A percentile compares a stretch with the other conserved stretches of the same genome.
phyloP scores from a whole-genome alignment of 805 yeast genomes.

The Monosporozyma yasuniensis region DNA sequence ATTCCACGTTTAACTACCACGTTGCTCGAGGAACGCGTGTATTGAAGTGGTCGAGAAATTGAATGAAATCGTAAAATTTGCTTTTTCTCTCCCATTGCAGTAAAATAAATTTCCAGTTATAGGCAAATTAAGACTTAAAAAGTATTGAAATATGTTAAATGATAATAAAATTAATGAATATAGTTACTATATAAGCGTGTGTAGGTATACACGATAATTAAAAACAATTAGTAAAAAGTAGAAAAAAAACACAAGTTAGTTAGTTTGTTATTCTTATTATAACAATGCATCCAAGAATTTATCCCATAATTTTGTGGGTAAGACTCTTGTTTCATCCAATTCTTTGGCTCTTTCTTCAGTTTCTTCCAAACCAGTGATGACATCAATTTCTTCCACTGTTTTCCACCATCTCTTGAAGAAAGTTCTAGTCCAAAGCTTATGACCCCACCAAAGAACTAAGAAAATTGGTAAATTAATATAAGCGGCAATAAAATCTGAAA shows the following conservation, averaged over 20 bases:
- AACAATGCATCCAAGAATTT: conserved; percentile 18
- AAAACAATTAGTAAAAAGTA: neutral
- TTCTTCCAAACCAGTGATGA: conserved; percentile 49
- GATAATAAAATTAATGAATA: neutral
- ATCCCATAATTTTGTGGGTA: conserved; percentile 14
- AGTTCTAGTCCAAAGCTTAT: conserved; percentile 40
- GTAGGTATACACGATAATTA: neutral
- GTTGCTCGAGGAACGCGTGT: no score
- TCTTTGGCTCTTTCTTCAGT: conserved; percentile 45
- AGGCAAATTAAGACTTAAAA: no score
- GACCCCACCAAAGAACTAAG: conserved; percentile 47
- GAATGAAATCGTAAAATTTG: no score
- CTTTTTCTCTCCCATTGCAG: no score
- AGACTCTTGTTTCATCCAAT: conserved; percentile 16
- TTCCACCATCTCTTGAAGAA: conserved; percentile 34
- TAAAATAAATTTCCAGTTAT: no score
- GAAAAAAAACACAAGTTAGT: neutral
- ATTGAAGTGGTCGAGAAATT: no score
- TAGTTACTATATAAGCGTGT: neutral
- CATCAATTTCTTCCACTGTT: conserved; percentile 52
- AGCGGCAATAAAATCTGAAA: conserved; percentile 58
- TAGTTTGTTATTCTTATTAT: conserved; percentile 1
- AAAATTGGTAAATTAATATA: conserved; percentile 46
- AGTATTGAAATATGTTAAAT: neutral
- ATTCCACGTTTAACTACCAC: no score